A percentile compares a stretch with the other conserved stretches of the same genome.
Evolutionary conservation across 345 rosid species (phyloP).

Genomic region (Bruguiera parviflora): DNA sequence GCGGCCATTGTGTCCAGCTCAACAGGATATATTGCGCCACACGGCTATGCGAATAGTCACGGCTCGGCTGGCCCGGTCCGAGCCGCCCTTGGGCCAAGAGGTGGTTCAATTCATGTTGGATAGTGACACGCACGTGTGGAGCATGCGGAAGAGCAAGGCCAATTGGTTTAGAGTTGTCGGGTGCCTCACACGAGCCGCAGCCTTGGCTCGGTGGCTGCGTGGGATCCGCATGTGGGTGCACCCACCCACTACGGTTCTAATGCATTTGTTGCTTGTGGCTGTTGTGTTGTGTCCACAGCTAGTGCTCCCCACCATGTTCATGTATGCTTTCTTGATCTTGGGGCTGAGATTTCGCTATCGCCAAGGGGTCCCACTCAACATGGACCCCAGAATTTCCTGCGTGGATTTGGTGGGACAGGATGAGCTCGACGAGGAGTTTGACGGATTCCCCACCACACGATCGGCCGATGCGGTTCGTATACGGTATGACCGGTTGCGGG

Average conservation of each 20-base stretch:
- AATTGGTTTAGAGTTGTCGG: conserved; percentile 83
- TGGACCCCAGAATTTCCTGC: conserved; percentile 63
- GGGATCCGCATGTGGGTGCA: conserved; percentile 72
- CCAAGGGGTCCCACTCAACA: conserved; percentile 39
- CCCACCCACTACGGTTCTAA: conserved; percentile 61
- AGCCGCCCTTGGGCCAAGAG: conserved; percentile 78
- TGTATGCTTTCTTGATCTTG: conserved; percentile 74
- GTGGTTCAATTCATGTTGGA: conserved; percentile 84
- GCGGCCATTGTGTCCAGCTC: conserved; percentile 65
- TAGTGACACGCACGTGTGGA: conserved; percentile 80
- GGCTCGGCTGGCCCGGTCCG: conserved; percentile 62
- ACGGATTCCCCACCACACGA: conserved; percentile 65
- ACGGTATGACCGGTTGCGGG: conserved; percentile 73
- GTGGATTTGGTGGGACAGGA: conserved; percentile 60
- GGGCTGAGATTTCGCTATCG: conserved; percentile 56
- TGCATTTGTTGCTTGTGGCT: conserved; percentile 62
- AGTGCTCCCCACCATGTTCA: conserved; percentile 71
- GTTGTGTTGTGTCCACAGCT: conserved; percentile 72
- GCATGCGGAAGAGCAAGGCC: conserved; percentile 89
- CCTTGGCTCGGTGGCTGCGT: conserved; percentile 63
- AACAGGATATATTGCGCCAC: conserved; percentile 77
- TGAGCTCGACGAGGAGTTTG: conserved; percentile 88
- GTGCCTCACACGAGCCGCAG: conserved; percentile 57
- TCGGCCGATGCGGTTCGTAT: conserved; percentile 54
- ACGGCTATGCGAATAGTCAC: conserved; percentile 85